Percentiles rank a stretch among this genome's conserved stretches.
Evolutionary conservation across 805 yeast genomes (phyloP).

Genomic region (Saturnispora hagleri): DNA sequence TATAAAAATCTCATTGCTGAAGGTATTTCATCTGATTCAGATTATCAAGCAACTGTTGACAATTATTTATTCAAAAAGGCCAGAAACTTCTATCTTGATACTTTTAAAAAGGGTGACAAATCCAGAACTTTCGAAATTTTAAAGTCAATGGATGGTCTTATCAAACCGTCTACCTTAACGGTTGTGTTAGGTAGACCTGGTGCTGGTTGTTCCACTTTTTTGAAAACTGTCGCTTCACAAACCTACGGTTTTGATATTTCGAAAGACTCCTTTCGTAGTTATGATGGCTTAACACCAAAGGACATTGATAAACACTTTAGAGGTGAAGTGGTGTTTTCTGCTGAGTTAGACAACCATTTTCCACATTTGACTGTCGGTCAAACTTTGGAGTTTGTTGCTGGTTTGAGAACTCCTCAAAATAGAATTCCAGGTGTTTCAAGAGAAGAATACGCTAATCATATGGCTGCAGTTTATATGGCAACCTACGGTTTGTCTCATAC

Average conservation of each 20-base stretch:
- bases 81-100: slow-evolving; percentile 21
- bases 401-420: slow-evolving; percentile 51
- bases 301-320: slow-evolving; percentile 46
- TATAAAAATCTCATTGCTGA: slow-evolving; percentile 50
- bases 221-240: slow-evolving; percentile 50
- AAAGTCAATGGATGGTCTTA: slow-evolving; percentile 57
- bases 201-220: slow-evolving; percentile 65
- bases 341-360: slow-evolving; percentile 60
- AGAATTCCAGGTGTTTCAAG: slow-evolving; percentile 53
- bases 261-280: slow-evolving; percentile 36
- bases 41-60: slow-evolving; percentile 51
- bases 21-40: slow-evolving; percentile 61
- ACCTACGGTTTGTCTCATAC: slow-evolving; percentile 36
- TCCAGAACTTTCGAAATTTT: slow-evolving; percentile 40
- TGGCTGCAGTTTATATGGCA: slow-evolving; percentile 34
- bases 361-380: slow-evolving; percentile 61
- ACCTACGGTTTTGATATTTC: slow-evolving; percentile 51
- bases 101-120: slow-evolving; percentile 22
- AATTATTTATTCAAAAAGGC: slow-evolving; percentile 33
- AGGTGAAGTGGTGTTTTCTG: slow-evolving; percentile 64
- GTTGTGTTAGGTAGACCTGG: slow-evolving; percentile 78
- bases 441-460: slow-evolving; percentile 42
- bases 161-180: slow-evolving; percentile 55
- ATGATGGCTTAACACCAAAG: slow-evolving; percentile 44
- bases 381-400: slow-evolving; percentile 56